phyloP scores from a whole-genome alignment of 495 filamentous ascomycete species.

The Hyaloscypha finlandica region DNA sequence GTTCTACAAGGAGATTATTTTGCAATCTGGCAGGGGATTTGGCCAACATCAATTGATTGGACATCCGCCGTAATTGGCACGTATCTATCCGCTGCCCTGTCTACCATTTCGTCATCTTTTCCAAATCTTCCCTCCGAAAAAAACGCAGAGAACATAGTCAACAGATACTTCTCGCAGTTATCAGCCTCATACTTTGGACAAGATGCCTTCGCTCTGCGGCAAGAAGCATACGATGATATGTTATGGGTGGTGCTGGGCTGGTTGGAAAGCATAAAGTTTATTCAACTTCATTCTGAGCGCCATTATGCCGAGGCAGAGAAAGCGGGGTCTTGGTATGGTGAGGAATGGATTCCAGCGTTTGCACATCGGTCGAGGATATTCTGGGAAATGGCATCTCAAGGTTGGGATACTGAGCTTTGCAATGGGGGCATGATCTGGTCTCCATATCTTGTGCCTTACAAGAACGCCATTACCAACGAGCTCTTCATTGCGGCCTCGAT shows the following conservation, averaged over 20 bases:
- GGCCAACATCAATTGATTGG: slow-evolving; percentile 92
- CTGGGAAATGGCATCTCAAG: slow-evolving; percentile 75
- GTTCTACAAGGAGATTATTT: slow-evolving; percentile 82
- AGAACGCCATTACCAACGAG: slow-evolving; percentile 97
- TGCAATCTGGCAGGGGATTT: slow-evolving; percentile 73
- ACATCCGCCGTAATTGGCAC: slow-evolving; percentile 87
- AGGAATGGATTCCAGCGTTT: slow-evolving; percentile 74
- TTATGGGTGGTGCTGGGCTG: slow-evolving; percentile 95
- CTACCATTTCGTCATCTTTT: slow-evolving; percentile 55
- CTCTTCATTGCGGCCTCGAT: slow-evolving; percentile 83
- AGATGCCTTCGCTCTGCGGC: slow-evolving; percentile 71
- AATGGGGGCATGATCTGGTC: slow-evolving; percentile 94
- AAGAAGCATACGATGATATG: slow-evolving; percentile 93
- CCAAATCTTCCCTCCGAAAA: slow-evolving; percentile 40
- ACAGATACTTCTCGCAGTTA: slow-evolving; percentile 77
- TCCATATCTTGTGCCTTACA: slow-evolving; percentile 80
- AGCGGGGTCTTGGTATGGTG: slow-evolving; percentile 65
- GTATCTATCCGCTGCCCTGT: slow-evolving; percentile 69
- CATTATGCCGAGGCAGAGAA: slow-evolving; percentile 17
- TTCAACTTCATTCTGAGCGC: slow-evolving; percentile 53
- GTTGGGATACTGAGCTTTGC: slow-evolving; percentile 84
- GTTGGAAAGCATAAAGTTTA: slow-evolving; percentile 81
- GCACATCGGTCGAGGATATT: slow-evolving; percentile 88
- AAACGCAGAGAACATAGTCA: slow-evolving; percentile 70
- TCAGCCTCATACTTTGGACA: slow-evolving; percentile 85